A percentile compares a stretch with the other conserved stretches of the same genome.
These are phyloP conservation scores for Selenicereus undatus DNA, from an alignment of 148 eudicot genomes.

Conservation along the genomic window DNA sequence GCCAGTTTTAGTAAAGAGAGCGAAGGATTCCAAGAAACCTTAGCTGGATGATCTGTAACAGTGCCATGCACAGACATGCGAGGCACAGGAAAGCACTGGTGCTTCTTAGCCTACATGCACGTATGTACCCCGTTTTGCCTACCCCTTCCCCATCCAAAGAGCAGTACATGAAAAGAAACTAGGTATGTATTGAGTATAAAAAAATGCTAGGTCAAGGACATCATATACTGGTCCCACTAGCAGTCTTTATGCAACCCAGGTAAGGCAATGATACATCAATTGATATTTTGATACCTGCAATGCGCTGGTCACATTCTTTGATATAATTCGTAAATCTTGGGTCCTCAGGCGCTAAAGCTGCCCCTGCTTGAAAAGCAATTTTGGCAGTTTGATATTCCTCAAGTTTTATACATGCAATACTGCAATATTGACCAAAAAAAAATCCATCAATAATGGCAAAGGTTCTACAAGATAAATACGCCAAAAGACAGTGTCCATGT, in stretches of 20 bases:
- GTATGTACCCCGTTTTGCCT: too few relatives aligned
- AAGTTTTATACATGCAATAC: conserved; percentile 80
- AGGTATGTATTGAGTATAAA: background rate
- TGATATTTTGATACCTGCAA: conserved; percentile 60
- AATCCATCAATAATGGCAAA: background rate
- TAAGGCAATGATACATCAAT: background rate
- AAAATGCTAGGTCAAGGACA: background rate
- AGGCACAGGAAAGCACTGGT: background rate
- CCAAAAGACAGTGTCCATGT: background rate
- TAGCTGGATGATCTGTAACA: too few relatives aligned
- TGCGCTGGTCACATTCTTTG: conserved; percentile 73
- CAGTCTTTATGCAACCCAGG: too few relatives aligned
- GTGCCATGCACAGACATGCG: background rate
- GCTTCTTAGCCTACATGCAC: too few relatives aligned
- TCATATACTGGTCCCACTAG: background rate
- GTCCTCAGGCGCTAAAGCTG: conserved; percentile 63
- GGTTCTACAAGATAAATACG: background rate
- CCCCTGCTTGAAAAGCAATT: conserved; percentile 73
- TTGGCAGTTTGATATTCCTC: conserved; percentile 95
- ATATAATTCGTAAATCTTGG: conserved; percentile 70
- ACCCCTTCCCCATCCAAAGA: too few relatives aligned
- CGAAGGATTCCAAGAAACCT: too few relatives aligned
- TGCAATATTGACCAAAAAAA: conserved; percentile 23
- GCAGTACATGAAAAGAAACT: background rate
- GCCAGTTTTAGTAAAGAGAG: too few relatives aligned